Evolutionary conservation across 2,329 filamentous ascomycete species (phyloP).

Genomic region (Trichoderma endophyticum): DNA sequence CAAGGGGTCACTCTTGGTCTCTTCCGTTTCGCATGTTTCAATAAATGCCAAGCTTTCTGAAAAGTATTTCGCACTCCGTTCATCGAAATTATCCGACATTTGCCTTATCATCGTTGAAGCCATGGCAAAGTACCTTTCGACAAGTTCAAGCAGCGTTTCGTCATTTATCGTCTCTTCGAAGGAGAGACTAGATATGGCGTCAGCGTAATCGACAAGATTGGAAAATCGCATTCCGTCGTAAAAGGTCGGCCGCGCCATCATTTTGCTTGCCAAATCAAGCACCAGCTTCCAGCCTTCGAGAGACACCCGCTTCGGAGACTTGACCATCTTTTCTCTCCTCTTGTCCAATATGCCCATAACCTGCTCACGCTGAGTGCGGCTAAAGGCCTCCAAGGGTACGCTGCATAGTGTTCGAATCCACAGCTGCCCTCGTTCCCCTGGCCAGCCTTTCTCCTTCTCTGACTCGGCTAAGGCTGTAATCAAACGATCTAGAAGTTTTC

Average conservation of each 20-base stretch:
- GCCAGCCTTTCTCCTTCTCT: slow-evolving; percentile 32
- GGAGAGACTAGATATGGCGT: slow-evolving; percentile 31
- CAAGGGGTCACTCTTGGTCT: neutral
- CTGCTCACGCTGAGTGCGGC: slow-evolving; percentile 42
- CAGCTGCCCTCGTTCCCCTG: slow-evolving; percentile 28
- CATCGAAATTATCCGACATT: slow-evolving; percentile 43
- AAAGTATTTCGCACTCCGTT: slow-evolving; percentile 43
- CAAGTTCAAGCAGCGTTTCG: slow-evolving; percentile 31
- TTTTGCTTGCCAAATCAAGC: slow-evolving; percentile 46
- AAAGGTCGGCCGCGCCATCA: slow-evolving; percentile 51
- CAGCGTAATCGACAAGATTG: slow-evolving; percentile 35
- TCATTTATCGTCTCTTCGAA: slow-evolving; percentile 26
- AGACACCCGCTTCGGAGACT: slow-evolving; percentile 27
- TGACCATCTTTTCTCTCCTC: slow-evolving; percentile 26
- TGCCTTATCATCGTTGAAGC: slow-evolving; percentile 37
- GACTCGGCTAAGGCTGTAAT: slow-evolving; percentile 30
- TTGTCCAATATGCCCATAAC: slow-evolving; percentile 38
- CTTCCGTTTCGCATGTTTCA: slow-evolving; percentile 24
- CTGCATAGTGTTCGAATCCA: slow-evolving; percentile 34
- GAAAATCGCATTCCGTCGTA: slow-evolving; percentile 46
- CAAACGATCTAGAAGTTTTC: slow-evolving; percentile 33
- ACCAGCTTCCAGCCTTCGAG: slow-evolving; percentile 36
- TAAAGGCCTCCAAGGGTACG: slow-evolving; percentile 39
- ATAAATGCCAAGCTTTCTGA: slow-evolving; percentile 28
- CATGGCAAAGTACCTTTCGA: slow-evolving; percentile 33